Evolutionary conservation across 2,329 filamentous ascomycete species (phyloP).

Genomic region (Cladosporium sp.): DNA sequence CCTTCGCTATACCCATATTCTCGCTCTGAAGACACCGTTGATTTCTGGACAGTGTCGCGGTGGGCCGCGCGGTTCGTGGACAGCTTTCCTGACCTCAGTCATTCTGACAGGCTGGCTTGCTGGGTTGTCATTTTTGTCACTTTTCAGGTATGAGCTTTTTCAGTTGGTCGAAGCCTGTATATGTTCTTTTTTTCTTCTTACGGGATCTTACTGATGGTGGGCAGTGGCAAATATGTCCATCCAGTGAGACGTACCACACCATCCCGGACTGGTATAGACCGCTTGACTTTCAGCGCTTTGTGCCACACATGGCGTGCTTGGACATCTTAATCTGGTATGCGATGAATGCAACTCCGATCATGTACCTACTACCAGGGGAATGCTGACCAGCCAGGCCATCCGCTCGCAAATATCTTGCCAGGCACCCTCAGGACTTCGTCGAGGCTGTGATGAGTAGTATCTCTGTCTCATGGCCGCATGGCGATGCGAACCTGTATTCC

Average conservation of each 20-base stretch:
- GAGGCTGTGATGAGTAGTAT: neutral
- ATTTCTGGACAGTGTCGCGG: neutral
- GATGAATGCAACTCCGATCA: neutral
- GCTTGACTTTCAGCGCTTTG: neutral
- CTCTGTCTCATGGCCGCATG: neutral
- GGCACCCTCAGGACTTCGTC: constrained; percentile 1
- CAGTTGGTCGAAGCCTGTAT: too few species aligned
- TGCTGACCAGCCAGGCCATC: neutral
- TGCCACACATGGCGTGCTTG: neutral
- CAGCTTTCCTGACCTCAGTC: neutral
- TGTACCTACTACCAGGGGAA: neutral
- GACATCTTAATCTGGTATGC: constrained; percentile 1
- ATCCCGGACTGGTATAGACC: neutral
- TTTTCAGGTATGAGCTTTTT: neutral
- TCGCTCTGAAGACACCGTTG: neutral
- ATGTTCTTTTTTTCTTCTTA: neutral
- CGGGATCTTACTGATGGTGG: neutral
- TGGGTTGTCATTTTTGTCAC: constrained; percentile 1
- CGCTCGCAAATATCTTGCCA: neutral
- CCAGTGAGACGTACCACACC: neutral
- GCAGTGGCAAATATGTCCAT: neutral
- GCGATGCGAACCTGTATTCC: neutral
- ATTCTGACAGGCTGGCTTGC: constrained; percentile 1
- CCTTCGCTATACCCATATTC: neutral
- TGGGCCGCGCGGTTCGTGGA: neutral